phyloP scores from a whole-genome alignment of 1,284 basidiomycete species.

The Grifola frondosa region DNA sequence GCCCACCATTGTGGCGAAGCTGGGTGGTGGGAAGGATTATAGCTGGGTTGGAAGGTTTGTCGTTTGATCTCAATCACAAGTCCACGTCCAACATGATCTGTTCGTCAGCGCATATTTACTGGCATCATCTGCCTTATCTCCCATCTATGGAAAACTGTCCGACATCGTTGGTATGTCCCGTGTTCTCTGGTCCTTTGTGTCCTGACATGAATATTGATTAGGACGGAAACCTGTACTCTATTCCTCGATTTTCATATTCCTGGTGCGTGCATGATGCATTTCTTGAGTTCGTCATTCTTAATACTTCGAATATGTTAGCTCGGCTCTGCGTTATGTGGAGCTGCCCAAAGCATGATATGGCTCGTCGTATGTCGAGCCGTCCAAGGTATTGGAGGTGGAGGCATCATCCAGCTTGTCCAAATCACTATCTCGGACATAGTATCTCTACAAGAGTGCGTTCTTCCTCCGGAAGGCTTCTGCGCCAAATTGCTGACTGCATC shows the following conservation, averaged over 20 bases:
- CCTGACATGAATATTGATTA: constrained; percentile 9
- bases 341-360: constrained; percentile 76
- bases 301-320: constrained; percentile 40
- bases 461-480: too few species aligned
- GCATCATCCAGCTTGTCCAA: constrained; percentile 63
- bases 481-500: background rate
- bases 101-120: constrained; percentile 71
- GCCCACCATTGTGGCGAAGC: constrained; percentile 70
- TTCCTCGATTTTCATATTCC: constrained; percentile 64
- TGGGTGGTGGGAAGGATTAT: constrained; percentile 69
- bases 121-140: constrained; percentile 64
- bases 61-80: background rate
- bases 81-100: background rate
- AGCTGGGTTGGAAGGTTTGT: constrained; percentile 76
- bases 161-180: constrained; percentile 49
- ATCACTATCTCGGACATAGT: constrained; percentile 84
- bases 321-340: constrained; percentile 80
- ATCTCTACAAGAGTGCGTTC: constrained; percentile 66
- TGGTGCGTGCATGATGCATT: constrained; percentile 42
- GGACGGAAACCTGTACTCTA: constrained; percentile 80
- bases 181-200: background rate
- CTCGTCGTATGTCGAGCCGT: constrained; percentile 74
- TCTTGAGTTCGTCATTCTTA: too few species aligned
- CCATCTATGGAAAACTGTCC: constrained; percentile 76
- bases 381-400: constrained; percentile 83